Conservation (phyloP, 2,329 filamentous ascomycete genomes). For the Botrytis aclada region DNA sequence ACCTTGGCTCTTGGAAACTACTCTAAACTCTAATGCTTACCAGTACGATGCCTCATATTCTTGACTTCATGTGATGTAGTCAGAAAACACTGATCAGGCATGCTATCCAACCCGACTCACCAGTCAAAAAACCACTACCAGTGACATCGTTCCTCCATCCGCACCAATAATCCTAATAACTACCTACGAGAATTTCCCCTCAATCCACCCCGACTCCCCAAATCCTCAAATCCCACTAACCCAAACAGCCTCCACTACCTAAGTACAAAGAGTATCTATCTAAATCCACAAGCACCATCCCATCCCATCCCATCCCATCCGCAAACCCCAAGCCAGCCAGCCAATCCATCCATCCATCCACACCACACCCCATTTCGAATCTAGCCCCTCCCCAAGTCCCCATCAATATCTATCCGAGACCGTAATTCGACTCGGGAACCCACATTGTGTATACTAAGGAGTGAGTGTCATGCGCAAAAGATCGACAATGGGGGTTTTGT, state of each 20-base stretch:
- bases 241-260: not conserved
- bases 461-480: not conserved
- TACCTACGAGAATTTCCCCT: not conserved
- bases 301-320: not conserved
- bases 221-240: not conserved
- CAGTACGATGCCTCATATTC: not conserved
- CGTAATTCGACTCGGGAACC: not conserved
- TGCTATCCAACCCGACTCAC: no score
- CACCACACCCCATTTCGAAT: not conserved
- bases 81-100: not conserved
- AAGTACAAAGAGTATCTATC: no score
- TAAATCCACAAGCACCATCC: not conserved
- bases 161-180: not conserved
- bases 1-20: not conserved
- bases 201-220: not conserved
- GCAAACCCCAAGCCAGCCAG: not conserved
- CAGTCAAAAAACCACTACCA: not conserved
- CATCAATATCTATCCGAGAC: constrained; percentile 6
- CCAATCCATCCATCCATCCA: no score
- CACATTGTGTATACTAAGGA: not conserved
- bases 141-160: not conserved
- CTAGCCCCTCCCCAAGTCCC: not conserved
- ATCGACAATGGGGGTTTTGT: not conserved
- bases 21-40: not conserved
- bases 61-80: not conserved